phyloP scores from a whole-genome alignment of 2,329 filamentous ascomycete genomes.

The Talaromyces sp. region DNA sequence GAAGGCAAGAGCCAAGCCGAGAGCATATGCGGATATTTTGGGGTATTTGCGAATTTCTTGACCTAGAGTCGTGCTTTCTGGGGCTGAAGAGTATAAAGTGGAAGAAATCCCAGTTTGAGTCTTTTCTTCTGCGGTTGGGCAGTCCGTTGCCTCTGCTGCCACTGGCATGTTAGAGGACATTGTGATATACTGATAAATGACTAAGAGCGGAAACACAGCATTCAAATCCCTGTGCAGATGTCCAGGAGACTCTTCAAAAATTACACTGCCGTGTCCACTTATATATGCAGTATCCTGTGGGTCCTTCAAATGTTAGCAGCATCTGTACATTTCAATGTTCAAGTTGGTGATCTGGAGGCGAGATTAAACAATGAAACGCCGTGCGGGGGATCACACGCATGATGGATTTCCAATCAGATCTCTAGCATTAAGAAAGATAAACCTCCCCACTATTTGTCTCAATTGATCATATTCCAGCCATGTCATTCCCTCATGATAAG shows the following conservation, averaged over 20 bases:
- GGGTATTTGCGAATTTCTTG: constrained; percentile 17
- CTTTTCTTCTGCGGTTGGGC: not conserved
- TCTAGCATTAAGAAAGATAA: not conserved
- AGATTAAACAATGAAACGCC: not conserved
- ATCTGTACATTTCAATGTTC: too few relatives aligned
- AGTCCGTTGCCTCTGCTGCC: not conserved
- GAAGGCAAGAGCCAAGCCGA: constrained; percentile 14
- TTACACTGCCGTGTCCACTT: not conserved
- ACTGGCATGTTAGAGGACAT: not conserved
- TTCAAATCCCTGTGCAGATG: not conserved
- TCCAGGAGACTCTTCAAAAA: not conserved
- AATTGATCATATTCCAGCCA: not conserved
- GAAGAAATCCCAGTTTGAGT: not conserved
- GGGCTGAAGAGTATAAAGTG: not conserved
- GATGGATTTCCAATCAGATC: not conserved
- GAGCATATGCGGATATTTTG: constrained; percentile 15
- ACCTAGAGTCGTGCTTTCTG: not conserved
- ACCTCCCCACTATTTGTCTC: not conserved
- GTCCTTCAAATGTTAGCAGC: too few relatives aligned
- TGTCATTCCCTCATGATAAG: not conserved
- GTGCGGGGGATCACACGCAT: constrained; percentile 1
- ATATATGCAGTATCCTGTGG: not conserved
- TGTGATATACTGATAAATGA: not conserved
- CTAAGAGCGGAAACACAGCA: not conserved
- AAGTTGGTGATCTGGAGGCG: too few relatives aligned